Base-by-base conservation (phyloP, 768 basidiomycete genomes). In the Lactarius sp. region DNA sequence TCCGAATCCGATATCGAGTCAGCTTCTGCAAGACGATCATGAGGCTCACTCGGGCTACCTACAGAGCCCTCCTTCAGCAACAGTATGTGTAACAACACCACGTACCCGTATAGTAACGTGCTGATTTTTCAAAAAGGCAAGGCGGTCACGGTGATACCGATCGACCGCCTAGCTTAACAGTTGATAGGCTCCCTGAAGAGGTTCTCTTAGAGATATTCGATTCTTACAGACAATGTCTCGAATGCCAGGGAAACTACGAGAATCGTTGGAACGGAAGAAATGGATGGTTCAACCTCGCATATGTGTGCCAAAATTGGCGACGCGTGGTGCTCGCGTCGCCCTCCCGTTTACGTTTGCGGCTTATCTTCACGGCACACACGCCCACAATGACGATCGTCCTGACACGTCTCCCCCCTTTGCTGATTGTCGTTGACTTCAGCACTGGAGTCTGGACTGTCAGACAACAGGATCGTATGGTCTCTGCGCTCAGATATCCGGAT, bases 151-250 rank as follows among this genome's bases (percentile, higher is more conserved):
- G 9, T 22, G 47, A 22, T 49, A 12, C 7, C 22, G 12, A 49
- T 31, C 27, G 16, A 27, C 8, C 14, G 27, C 49, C 49, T 10
- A 7, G 81, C 13, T 2, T 20, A 13, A 13, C 39, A 16, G n/a
- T 27, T n/a, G 22, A 41, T 37, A 55, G 41, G 3, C 37, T 55
- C 20, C 41, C 53, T 13, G 37, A 20, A 12, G 51, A 52, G 4
- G 31, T 52, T 36, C 51, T 52, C 18, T 52, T 52, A 33, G 51
- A 52, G 34, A 37, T 53, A 53, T 53, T 53, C 52, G 36, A 53
- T 18, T 53, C 1, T 12, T 52, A 33, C 33, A 31, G 51, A 16
- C 51, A 33, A 52, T 1, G 6, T 31, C 14, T 52, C 33, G 12
- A 41, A 41, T 13, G 12, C 39, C 4, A 41, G 39, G 39, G 12